These are phyloP conservation scores for Dryas alaskensis DNA, from an alignment of 306 rosid species.

Conservation along the genomic window DNA sequence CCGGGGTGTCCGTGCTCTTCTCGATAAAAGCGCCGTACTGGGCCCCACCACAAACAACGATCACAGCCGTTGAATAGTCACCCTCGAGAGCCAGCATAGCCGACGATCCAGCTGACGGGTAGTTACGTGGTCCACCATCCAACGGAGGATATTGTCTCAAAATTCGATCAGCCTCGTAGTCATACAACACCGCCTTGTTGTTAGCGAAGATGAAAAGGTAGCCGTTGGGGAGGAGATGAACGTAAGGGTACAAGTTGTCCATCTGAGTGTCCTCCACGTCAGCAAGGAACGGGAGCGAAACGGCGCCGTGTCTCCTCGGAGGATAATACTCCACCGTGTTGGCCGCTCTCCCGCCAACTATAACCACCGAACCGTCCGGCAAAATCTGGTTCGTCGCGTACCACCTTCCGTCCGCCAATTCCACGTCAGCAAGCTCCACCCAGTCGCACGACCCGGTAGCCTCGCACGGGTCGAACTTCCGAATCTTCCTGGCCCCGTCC, in stretches of 20 bases:
- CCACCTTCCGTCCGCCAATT: slow-evolving; percentile 60
- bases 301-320: slow-evolving; percentile 51
- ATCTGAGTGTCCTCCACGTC: slow-evolving; percentile 68
- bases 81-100: slow-evolving; percentile 60
- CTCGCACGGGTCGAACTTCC: slow-evolving; percentile 65
- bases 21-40: slow-evolving; percentile 63
- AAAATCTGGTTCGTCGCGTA: slow-evolving; percentile 74
- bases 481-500: slow-evolving; percentile 67
- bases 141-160: slow-evolving; percentile 51
- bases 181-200: slow-evolving; percentile 59
- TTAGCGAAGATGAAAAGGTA: slow-evolving; percentile 77
- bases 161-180: slow-evolving; percentile 27
- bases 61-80: slow-evolving; percentile 50
- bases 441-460: slow-evolving; percentile 50
- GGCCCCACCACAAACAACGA: slow-evolving; percentile 83
- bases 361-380: slow-evolving; percentile 66
- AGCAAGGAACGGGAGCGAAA: slow-evolving; percentile 52
- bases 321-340: slow-evolving; percentile 73
- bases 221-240: slow-evolving; percentile 81
- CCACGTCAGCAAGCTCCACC: slow-evolving; percentile 62
- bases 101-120: slow-evolving; percentile 90
- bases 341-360: slow-evolving; percentile 70
- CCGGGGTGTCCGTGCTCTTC: slow-evolving; percentile 53
- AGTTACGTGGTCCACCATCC: slow-evolving; percentile 82
- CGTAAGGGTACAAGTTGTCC: slow-evolving; percentile 86